Conservation (phyloP, 2,329 filamentous ascomycete species). For the Monilinia vaccinii-corymbosi region DNA sequence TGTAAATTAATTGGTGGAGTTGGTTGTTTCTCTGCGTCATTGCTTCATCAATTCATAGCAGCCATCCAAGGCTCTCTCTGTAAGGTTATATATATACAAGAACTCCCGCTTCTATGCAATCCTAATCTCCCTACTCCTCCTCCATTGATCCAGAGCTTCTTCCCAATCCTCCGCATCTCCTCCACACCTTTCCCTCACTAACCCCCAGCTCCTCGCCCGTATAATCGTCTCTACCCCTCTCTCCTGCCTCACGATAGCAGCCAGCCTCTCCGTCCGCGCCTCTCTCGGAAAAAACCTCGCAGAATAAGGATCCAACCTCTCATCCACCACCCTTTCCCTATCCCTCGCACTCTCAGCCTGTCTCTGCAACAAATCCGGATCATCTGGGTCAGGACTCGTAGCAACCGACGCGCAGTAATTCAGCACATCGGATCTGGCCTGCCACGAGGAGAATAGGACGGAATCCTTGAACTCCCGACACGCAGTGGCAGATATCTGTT, state of each 20-base stretch:
- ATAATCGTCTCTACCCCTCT: slow-evolving; percentile 71
- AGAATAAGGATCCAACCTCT: slow-evolving; percentile 87
- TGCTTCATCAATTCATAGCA: neutral
- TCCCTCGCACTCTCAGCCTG: slow-evolving; percentile 62
- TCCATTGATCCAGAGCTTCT: slow-evolving; percentile 55
- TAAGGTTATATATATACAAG: neutral
- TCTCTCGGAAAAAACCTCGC: slow-evolving; percentile 73
- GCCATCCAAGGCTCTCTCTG: neutral
- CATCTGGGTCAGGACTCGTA: slow-evolving; percentile 76
- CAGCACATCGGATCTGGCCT: slow-evolving; percentile 70
- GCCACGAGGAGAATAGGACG: slow-evolving; percentile 84
- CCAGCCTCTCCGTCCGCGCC: slow-evolving; percentile 70
- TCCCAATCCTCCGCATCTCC: slow-evolving; percentile 52
- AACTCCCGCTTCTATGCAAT: slow-evolving; percentile 8
- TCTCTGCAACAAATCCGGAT: slow-evolving; percentile 64
- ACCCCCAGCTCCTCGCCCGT: slow-evolving; percentile 69
- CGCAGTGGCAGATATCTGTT: slow-evolving; percentile 48
- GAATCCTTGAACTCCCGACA: slow-evolving; percentile 67
- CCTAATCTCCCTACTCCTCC: slow-evolving; percentile 26
- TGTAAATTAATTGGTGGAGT: neutral
- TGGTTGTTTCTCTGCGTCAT: neutral
- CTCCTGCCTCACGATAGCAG: slow-evolving; percentile 64
- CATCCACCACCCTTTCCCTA: slow-evolving; percentile 69
- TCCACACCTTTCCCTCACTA: slow-evolving; percentile 68
- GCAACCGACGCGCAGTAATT: slow-evolving; percentile 86